Conservation (phyloP, 148 eudicot species). For the Linanthus parryae region DNA sequence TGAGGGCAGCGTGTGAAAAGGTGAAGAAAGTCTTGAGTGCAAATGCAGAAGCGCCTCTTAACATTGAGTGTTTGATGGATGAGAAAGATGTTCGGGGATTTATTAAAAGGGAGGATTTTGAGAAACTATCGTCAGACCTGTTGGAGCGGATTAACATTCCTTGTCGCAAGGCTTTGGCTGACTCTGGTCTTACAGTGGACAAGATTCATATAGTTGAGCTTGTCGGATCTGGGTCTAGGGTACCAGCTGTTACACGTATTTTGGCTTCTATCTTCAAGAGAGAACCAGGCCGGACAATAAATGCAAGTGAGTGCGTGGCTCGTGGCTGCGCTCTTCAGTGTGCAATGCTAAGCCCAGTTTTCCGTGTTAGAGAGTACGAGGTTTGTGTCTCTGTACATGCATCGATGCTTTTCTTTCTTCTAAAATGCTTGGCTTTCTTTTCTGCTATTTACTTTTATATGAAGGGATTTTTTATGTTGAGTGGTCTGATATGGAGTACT, state of each 20-base stretch:
- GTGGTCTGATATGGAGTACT: too few relatives aligned
- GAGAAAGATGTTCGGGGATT: slow-evolving; percentile 88
- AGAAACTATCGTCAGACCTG: slow-evolving; percentile 49
- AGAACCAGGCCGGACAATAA: slow-evolving; percentile 69
- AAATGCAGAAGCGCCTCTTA: slow-evolving; percentile 85
- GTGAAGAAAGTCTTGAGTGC: slow-evolving; percentile 91
- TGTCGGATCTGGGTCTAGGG: slow-evolving; percentile 90
- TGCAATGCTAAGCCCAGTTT: slow-evolving; percentile 87
- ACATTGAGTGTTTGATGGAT: slow-evolving; percentile 94
- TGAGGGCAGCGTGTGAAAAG: slow-evolving; percentile 86
- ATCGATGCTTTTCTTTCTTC: too few relatives aligned
- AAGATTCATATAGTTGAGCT: slow-evolving; percentile 77
- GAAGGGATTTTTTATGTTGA: too few relatives aligned
- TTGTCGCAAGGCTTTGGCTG: slow-evolving; percentile 62
- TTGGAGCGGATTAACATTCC: slow-evolving; percentile 72
- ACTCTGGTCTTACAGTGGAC: slow-evolving; percentile 49
- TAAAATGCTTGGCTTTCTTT: too few relatives aligned
- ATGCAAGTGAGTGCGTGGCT: slow-evolving; percentile 97
- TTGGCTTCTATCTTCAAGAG: slow-evolving; percentile 44
- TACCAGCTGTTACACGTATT: slow-evolving; percentile 64
- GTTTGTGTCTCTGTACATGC: slow-evolving; percentile 46
- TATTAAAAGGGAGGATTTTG: slow-evolving; percentile 88
- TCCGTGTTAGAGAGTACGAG: slow-evolving; percentile 89
- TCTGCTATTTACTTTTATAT: too few relatives aligned
- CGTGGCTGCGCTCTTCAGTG: slow-evolving; percentile 96